Evolutionary conservation across 2,329 filamentous ascomycete genomes (phyloP).

Genomic region (Sphaerulina musiva): DNA sequence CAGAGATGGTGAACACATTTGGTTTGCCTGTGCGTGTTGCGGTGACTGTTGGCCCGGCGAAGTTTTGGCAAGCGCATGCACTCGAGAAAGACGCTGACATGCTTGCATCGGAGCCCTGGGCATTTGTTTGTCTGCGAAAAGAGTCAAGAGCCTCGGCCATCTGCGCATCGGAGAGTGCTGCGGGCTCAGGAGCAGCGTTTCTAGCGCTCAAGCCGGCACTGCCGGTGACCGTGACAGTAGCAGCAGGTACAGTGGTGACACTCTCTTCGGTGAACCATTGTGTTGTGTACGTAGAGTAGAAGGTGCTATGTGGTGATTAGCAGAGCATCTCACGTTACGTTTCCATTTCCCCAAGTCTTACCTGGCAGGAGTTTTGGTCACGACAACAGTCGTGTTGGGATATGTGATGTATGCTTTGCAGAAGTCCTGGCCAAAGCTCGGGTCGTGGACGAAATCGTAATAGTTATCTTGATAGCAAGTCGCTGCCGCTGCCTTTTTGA

Average conservation of each 20-base stretch:
- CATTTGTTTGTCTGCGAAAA: slow-evolving; percentile 19
- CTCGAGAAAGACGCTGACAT: slow-evolving; percentile 29
- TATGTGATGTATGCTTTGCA: slow-evolving; percentile 26
- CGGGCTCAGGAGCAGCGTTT: slow-evolving; percentile 19
- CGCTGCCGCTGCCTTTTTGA: slow-evolving; percentile 17
- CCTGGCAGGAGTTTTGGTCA: slow-evolving; percentile 29
- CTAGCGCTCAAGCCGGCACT: slow-evolving; percentile 14
- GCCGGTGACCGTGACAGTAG: slow-evolving; percentile 23
- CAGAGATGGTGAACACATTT: slow-evolving; percentile 18
- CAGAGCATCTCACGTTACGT: not conserved
- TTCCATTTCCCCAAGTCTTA: slow-evolving; percentile 9
- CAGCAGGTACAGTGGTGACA: slow-evolving; percentile 21
- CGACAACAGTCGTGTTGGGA: slow-evolving; percentile 22
- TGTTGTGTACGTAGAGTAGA: slow-evolving; percentile 20
- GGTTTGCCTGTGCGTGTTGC: slow-evolving; percentile 26
- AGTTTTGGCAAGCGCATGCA: slow-evolving; percentile 31
- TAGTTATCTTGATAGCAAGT: slow-evolving; percentile 20
- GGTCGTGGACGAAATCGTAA: slow-evolving; percentile 25
- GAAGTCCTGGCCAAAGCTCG: slow-evolving; percentile 23
- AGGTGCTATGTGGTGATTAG: slow-evolving; percentile 17
- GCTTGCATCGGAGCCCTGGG: slow-evolving; percentile 12
- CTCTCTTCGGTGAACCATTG: slow-evolving; percentile 17
- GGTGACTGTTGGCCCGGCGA: slow-evolving; percentile 24
- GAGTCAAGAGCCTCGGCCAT: slow-evolving; percentile 14
- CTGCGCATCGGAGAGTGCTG: not conserved